Evolutionary conservation across 805 yeast species (phyloP).

Genomic region (Saccharomycopsis fodiens): DNA sequence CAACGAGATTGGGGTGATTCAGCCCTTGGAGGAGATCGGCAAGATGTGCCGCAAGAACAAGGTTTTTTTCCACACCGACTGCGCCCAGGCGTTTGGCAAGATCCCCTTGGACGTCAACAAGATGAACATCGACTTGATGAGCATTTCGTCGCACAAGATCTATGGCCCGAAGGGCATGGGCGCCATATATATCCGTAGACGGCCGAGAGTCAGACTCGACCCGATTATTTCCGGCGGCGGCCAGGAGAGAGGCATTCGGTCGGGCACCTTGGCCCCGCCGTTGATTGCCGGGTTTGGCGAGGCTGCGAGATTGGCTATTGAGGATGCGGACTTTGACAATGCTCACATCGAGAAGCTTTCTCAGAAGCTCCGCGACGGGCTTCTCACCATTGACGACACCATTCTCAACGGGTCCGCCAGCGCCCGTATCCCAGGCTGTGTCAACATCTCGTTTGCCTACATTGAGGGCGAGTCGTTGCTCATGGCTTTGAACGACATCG

Average conservation of each 20-base stretch:
- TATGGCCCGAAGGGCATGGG: conserved; percentile 99
- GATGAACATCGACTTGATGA: conserved; percentile 86
- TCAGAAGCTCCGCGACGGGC: conserved; percentile 59
- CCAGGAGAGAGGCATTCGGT: conserved; percentile 95
- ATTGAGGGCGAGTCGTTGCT: conserved; percentile 95
- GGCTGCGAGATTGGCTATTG: conserved; percentile 77
- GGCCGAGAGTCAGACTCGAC: conserved; percentile 96
- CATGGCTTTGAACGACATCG: conserved; percentile 97
- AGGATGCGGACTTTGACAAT: conserved; percentile 69
- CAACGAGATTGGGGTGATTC: conserved; percentile 96
- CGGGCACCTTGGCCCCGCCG: conserved; percentile 97
- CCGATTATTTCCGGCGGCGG: conserved; percentile 97
- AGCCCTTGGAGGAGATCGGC: conserved; percentile 93
- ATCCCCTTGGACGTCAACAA: conserved; percentile 88
- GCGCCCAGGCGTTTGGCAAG: conserved; percentile 96
- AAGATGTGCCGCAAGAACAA: conserved; percentile 75
- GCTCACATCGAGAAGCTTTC: conserved; percentile 67
- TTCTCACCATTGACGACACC: conserved; percentile 80
- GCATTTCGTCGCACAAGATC: conserved; percentile 91
- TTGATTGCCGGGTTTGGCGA: conserved; percentile 94
- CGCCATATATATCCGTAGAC: conserved; percentile 89
- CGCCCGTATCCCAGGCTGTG: conserved; percentile 85
- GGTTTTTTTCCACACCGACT: conserved; percentile 95
- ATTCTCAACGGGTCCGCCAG: conserved; percentile 78
- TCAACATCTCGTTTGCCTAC: conserved; percentile 92